Base-by-base conservation (phyloP, 2,329 filamentous ascomycete species). In the Alternaria triticimaculans region DNA sequence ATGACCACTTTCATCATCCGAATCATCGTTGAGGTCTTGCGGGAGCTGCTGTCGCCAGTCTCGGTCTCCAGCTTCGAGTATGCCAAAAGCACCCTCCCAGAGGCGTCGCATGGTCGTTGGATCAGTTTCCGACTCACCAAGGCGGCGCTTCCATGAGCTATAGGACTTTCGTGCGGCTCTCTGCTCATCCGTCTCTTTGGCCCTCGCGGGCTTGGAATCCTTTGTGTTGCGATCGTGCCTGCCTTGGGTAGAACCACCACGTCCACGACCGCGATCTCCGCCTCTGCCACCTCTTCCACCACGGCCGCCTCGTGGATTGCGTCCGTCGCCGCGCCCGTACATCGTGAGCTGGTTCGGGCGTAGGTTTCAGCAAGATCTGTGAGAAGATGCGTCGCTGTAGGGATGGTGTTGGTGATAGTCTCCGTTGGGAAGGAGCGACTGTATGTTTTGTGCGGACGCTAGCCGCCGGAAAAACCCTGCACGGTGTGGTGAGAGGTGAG, bases 11-110 rank as follows among this genome's bases (percentile, higher is more conserved):
- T 73, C 68, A 33, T 71, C 59, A 2, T 53, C 20, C 8, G 49
- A 37, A 8, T 77, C 72, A 12, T 70, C 58, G 23, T 78, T 75
- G 7, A 80, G 70, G 51, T 80, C 78, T 21, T 69, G 65, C 0
- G 77, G 69, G 5, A 80, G 60, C 28, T 72, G 71, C 46, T 80
- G 78, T 14, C 70, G 68, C 70, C 68, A 76, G 11, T 80, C 76
- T 49, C 72, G 68, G 26, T 78, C 73, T 15, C 70, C 70, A 26
- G 63, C 66, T 26, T 78, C 58, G 3, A 80, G 64, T 23, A 79
- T 74, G 1, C 43, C 58, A 7, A 76, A 48, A 18, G 76, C 76
- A 26, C 69, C 71, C 51, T 68, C 58, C 78, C 78, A 80, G 6
- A 79, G 59, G 2, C 58, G 65, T 44, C 64, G 51, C 63, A 73